phyloP scores from a whole-genome alignment of 768 basidiomycete species.

The Serendipita sp. region DNA sequence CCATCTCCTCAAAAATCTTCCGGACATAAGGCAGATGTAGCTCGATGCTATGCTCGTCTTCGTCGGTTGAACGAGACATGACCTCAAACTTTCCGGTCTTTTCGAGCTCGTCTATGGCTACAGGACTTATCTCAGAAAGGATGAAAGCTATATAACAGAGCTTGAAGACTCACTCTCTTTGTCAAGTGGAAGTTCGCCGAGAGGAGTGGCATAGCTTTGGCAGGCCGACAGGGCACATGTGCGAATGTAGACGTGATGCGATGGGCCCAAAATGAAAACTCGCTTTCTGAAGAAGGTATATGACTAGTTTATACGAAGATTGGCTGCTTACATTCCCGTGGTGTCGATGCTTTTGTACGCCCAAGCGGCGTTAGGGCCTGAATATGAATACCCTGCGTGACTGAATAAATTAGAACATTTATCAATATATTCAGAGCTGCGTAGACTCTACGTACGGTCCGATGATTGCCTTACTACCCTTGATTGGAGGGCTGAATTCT shows the following conservation, averaged over 20 bases:
- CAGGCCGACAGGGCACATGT: constrained; percentile 80
- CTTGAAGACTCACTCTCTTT: constrained; percentile 40
- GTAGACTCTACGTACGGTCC: constrained; percentile 56
- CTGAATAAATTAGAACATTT: constrained; percentile 25
- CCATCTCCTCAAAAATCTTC: constrained; percentile 58
- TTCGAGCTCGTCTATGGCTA: constrained; percentile 52
- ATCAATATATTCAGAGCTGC: neutral
- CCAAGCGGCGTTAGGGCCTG: constrained; percentile 88
- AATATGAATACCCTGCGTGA: constrained; percentile 92
- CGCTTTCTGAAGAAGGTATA: constrained; percentile 41
- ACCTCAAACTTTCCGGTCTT: constrained; percentile 50
- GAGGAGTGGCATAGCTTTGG: constrained; percentile 61
- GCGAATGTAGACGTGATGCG: constrained; percentile 77
- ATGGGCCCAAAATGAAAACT: constrained; percentile 89
- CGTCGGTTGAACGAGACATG: constrained; percentile 55
- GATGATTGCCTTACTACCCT: constrained; percentile 71
- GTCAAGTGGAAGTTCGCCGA: constrained; percentile 71
- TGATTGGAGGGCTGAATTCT: constrained; percentile 44
- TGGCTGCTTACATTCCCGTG: constrained; percentile 47
- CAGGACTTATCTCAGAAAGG: constrained; percentile 6
- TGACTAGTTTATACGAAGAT: neutral
- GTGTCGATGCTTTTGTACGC: constrained; percentile 83
- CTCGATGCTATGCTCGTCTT: constrained; percentile 93
- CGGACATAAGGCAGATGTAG: constrained; percentile 91
- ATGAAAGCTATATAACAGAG: neutral